Evolutionary conservation across 2,329 filamentous ascomycete genomes (phyloP), one percentile per base, ranked within the genome.

Genomic region (Aspergillus ustus): DNA sequence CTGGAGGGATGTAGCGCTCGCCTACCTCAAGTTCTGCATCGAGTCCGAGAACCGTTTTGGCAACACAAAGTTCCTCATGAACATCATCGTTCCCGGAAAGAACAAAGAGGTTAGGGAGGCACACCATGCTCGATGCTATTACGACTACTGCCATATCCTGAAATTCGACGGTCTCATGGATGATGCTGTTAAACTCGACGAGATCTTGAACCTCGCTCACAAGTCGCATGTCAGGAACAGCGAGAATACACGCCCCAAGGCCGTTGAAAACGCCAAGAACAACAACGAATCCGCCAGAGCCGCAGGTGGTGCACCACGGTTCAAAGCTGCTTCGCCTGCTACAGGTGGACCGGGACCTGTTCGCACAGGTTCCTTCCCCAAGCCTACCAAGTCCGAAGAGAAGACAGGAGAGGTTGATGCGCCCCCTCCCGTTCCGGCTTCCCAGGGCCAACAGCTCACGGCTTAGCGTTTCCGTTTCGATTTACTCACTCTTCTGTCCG

Each of bases 31-130:
- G 64, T 85, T 84, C 34, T 85, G 88, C 31, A 82, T 99, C 69
- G 87, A 91, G 59, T 87, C 92, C 13, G 89, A 94, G 73, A 98
- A 99, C 75, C 88, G 89, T 64, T 95, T 89, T 75, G 90, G 91
- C 49, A 99, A 99, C 79, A 97, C 93, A 5, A 99, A 99, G 76
- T 99, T 91, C 74, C 82, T 95, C 34, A 86, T 99, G 29, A 86
- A 87, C 46, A 92, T 97, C 75, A 85, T 97, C 77, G 87, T 98
- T 25, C 92, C 93, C 0, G 92, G 93, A 17, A 96, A 93, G 75
- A 82, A 87, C 52, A 81, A 85, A 44, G 81, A 81, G 1, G 91
- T 90, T 73, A 82, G 84, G 61, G 76, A 81, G 3, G 83, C 95
- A 67, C 87, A 86, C 64, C 77, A 80, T 51, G 84, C 85, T 63